phyloP scores from a whole-genome alignment of 2,329 filamentous ascomycete species.

The Clonostachys rhizophaga region DNA sequence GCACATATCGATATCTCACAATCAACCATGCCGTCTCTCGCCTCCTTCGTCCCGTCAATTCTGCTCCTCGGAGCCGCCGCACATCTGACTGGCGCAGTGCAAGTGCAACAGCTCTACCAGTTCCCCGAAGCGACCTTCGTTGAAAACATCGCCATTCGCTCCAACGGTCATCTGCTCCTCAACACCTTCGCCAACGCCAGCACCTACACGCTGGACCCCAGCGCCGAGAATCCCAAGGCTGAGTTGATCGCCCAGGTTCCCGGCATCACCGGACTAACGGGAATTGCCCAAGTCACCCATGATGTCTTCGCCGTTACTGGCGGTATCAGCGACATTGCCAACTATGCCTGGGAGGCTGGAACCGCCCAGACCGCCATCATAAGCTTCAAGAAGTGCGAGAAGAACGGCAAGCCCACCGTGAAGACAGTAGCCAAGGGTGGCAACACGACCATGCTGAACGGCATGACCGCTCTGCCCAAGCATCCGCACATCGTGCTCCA shows the following conservation, averaged over 20 bases:
- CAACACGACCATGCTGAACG: slow-evolving; percentile 9
- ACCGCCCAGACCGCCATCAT: not conserved
- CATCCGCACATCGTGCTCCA: slow-evolving; percentile 9
- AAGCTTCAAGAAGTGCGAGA: no score
- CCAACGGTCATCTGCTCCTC: slow-evolving; percentile 1
- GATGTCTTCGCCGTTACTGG: slow-evolving; percentile 11
- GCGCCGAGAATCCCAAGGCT: not conserved
- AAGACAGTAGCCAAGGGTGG: slow-evolving; percentile 5
- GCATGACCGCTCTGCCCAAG: slow-evolving; percentile 9
- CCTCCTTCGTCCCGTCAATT: not conserved
- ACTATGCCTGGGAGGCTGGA: slow-evolving; percentile 3
- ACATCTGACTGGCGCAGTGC: not conserved
- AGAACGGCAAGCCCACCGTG: not conserved
- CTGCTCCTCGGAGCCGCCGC: not conserved
- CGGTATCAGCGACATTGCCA: slow-evolving; percentile 4
- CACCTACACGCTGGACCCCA: not conserved
- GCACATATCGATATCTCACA: no score
- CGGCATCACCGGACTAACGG: slow-evolving; percentile 4
- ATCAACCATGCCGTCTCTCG: not conserved
- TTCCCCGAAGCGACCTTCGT: not conserved
- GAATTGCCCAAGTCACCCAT: slow-evolving; percentile 9
- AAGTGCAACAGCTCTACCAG: not conserved
- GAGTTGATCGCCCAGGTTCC: slow-evolving; percentile 5
- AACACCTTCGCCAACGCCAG: slow-evolving; percentile 10
- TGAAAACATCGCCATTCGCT: not conserved